Conservation (phyloP, 306 rosid species). For the cucumber (Cucumis sativus) region Cucumber_9930_V3 NC_026659.2:6872501-6873000, state of each 20-base stretch:
- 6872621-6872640: neutral
- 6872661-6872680: too few relatives aligned
- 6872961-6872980: neutral
- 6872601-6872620: too few relatives aligned
- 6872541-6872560: too few relatives aligned
- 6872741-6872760: slow-evolving; percentile 93
- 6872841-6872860: neutral
- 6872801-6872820: slow-evolving; percentile 17
- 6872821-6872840: neutral
- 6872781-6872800: slow-evolving; percentile 57
- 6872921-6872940: neutral
- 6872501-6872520: too few relatives aligned
- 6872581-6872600: neutral
- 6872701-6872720: neutral
- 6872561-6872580: neutral
- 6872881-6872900: neutral
- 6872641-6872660: too few relatives aligned
- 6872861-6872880: neutral
- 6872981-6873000: neutral
- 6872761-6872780: slow-evolving; percentile 59
- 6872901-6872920: neutral
- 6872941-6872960: neutral
- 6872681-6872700: neutral
- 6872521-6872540: neutral
- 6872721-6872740: slow-evolving; percentile 13